Conservation (phyloP, 148 eudicot species). For the Chenopodium quinoa region DNA sequence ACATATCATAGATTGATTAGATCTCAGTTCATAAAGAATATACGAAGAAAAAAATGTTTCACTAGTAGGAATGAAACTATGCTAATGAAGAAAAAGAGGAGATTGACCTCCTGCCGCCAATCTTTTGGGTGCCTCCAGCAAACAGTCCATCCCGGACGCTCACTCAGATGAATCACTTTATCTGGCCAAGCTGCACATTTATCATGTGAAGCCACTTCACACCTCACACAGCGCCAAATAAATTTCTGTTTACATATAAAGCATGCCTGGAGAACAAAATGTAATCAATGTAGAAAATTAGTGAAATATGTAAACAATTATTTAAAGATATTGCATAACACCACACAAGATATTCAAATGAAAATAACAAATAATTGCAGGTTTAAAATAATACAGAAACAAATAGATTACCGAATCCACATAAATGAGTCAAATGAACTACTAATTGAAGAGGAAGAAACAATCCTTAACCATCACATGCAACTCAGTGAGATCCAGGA, state of each 20-base stretch:
- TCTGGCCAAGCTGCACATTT: slow-evolving; percentile 88
- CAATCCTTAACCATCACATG: no score
- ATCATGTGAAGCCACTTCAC: slow-evolving; percentile 73
- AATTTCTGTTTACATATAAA: slow-evolving; percentile 66
- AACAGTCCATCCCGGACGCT: slow-evolving; percentile 61
- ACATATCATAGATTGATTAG: background rate
- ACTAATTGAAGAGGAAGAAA: background rate
- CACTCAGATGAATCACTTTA: slow-evolving; percentile 45
- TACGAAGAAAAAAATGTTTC: background rate
- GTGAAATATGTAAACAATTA: background rate
- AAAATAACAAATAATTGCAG: background rate
- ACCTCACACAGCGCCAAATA: slow-evolving; percentile 73
- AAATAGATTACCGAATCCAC: background rate
- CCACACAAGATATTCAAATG: background rate
- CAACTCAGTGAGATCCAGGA: background rate
- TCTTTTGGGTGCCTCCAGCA: slow-evolving; percentile 87
- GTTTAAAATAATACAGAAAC: no score
- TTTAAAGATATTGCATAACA: background rate
- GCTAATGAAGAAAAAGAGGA: slow-evolving; percentile 49
- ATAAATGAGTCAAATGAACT: background rate
- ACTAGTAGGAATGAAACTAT: slow-evolving; percentile 2
- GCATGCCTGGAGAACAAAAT: slow-evolving; percentile 56
- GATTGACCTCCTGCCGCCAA: slow-evolving; percentile 73
- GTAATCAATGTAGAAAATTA: slow-evolving; percentile 8
- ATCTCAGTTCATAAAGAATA: background rate